phyloP scores from a whole-genome alignment of 1,284 basidiomycete species.

The Ustilago tritici region DNA sequence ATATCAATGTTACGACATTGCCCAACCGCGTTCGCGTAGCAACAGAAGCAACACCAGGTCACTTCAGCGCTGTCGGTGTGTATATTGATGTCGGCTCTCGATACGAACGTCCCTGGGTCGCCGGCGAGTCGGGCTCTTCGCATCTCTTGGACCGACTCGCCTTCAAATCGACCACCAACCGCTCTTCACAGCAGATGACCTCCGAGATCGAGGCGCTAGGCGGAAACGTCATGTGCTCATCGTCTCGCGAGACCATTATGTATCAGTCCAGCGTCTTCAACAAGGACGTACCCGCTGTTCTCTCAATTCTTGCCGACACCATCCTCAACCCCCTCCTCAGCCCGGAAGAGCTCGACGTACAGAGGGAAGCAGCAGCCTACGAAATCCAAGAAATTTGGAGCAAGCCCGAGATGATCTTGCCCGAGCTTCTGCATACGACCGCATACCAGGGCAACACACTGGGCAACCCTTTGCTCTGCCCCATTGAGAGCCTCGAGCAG shows the following conservation, averaged over 20 bases:
- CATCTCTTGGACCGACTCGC: conserved; percentile 95
- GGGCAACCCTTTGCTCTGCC: conserved; percentile 90
- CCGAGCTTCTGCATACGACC: conserved; percentile 87
- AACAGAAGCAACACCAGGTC: conserved; percentile 89
- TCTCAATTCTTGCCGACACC: conserved; percentile 91
- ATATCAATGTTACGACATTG: conserved; percentile 78
- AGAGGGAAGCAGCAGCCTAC: conserved; percentile 89
- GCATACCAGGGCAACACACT: conserved; percentile 84
- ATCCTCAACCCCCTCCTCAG: conserved; percentile 83
- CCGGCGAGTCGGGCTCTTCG: conserved; percentile 78
- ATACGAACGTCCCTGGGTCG: conserved; percentile 81
- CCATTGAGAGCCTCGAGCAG: conserved; percentile 81
- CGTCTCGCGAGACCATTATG: conserved; percentile 94
- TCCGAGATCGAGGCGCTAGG: conserved; percentile 85
- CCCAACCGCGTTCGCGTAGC: conserved; percentile 92
- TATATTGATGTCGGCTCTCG: conserved; percentile 93
- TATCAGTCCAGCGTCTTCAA: conserved; percentile 97
- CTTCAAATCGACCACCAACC: conserved; percentile 79
- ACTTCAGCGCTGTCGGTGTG: conserved; percentile 93
- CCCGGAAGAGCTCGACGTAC: conserved; percentile 83
- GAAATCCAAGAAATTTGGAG: conserved; percentile 88
- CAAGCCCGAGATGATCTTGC: conserved; percentile 95
- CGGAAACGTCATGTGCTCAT: conserved; percentile 91
- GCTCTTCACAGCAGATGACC: conserved; percentile 80
- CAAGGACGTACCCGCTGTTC: conserved; percentile 81